phyloP scores from a whole-genome alignment of 371 early-diverging fungal genomes.

The Paraphysoderma sedebokerense region DNA sequence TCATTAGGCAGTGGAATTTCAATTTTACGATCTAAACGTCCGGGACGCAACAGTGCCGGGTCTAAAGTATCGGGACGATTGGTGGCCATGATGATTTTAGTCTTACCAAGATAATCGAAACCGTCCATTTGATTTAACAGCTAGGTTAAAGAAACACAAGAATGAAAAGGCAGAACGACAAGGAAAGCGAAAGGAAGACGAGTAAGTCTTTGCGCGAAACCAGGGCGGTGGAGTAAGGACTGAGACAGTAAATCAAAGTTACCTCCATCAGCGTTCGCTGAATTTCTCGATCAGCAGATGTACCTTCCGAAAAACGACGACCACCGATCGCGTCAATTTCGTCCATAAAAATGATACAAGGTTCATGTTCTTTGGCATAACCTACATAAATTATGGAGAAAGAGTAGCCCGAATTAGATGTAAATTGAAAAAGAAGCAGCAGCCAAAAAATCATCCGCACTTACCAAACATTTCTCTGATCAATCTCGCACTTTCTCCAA shows the following conservation, averaged over 20 bases:
- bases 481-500: slow-evolving; percentile 95
- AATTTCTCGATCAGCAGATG: slow-evolving; percentile 98
- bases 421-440: not conserved
- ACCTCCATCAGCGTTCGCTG: slow-evolving; percentile 98
- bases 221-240: too few species aligned
- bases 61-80: slow-evolving; percentile 99
- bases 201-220: not conserved
- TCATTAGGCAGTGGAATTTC: slow-evolving; percentile 94
- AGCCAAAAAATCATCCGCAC: too few species aligned
- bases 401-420: not conserved
- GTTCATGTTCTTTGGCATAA: slow-evolving; percentile 97
- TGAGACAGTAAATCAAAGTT: not conserved
- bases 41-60: slow-evolving; percentile 96
- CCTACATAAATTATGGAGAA: slow-evolving; percentile 18
- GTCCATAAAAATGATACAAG: slow-evolving; percentile 99
- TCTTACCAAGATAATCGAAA: slow-evolving; percentile 95
- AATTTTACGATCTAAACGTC: slow-evolving; percentile 96
- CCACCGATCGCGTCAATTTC: slow-evolving; percentile 99
- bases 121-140: slow-evolving; percentile 99
- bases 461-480: slow-evolving; percentile 97
- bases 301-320: slow-evolving; percentile 96
- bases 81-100: slow-evolving; percentile 99
- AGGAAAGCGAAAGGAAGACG: not conserved
- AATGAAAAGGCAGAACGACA: not conserved
- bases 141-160: slow-evolving; percentile 12